phyloP scores from a whole-genome alignment of 2,329 filamentous ascomycete genomes.

The Samsoniella hepiali region DNA sequence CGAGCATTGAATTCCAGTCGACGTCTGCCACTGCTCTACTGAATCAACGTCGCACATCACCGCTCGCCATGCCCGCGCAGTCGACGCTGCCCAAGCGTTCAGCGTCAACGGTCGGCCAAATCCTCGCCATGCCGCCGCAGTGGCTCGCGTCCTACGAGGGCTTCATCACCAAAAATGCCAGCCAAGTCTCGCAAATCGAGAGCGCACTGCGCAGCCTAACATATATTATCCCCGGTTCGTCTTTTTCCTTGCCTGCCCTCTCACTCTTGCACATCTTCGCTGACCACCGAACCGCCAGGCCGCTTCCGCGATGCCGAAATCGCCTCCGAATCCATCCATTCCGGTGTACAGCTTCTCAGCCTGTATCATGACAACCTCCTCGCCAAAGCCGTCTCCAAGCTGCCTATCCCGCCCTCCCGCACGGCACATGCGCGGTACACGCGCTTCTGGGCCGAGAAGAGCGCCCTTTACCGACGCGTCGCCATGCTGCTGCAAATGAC shows the following conservation, averaged over 20 bases:
- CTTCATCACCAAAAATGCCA: constrained; percentile 92
- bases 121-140: constrained; percentile 58
- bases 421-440: constrained; percentile 64
- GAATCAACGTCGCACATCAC: background rate
- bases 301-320: constrained; percentile 91
- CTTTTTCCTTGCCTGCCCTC: background rate
- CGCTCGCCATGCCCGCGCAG: constrained; percentile 16
- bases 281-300: constrained; percentile 42
- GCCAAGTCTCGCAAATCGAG: constrained; percentile 92
- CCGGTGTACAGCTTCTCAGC: constrained; percentile 82
- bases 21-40: no score
- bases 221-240: constrained; percentile 83
- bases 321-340: constrained; percentile 88
- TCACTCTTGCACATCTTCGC: background rate
- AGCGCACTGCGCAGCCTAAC: constrained; percentile 87
- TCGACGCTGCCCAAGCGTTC: constrained; percentile 18
- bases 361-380: constrained; percentile 91
- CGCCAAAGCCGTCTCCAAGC: constrained; percentile 58
- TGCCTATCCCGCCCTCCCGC: constrained; percentile 51
- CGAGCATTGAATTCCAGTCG: background rate
- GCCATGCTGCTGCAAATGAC: constrained; percentile 84
- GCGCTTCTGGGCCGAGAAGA: constrained; percentile 61
- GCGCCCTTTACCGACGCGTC: constrained; percentile 71
- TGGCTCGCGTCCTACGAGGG: constrained; percentile 75
- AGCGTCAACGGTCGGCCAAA: constrained; percentile 29